Evolutionary conservation across 768 basidiomycete genomes (phyloP), one percentile per base, ranked within the genome.

Genomic region (Infundibulicybe gibba): DNA sequence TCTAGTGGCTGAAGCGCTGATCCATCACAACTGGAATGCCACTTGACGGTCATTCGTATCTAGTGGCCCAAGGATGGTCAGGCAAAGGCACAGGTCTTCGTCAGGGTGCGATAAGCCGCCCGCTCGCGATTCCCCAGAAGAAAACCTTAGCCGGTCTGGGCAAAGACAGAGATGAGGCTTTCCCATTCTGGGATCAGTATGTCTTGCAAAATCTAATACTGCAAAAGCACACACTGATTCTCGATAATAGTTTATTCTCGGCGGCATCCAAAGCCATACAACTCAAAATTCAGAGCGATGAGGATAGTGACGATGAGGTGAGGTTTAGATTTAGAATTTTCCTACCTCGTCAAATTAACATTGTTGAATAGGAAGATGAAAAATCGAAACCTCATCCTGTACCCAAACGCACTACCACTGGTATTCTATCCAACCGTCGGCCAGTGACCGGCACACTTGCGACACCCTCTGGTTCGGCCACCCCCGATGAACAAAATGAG

Each of bases 101-200:
- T 21, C 70, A 85, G 11, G 94, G 89, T 5, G 86, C 90, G 43
- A 82, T 94, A 33, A 73, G 72, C 15, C 76, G 80, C 6, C 94
- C 94, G 1, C 67, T 97, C 30, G 76, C 85, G 5, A 79, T 93
- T 34, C 76, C 85, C 1, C 87, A 88, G 61, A 97, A 97, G 72
- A 86, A 85, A 67, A 90, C 77, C 4, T 71, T 94, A n/a, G 70
- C 80, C 9, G 94, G 94, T 2, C 65, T 97, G 48, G 94, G 94
- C 47, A 94, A 92, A 62, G 91, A 97, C 63, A 79, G 93, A 54
- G 94, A 95, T 58, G 93, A 94, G 56, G 91, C 92, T 0, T 93
- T 94, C 61, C 93, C 94, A 43, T 97, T 97, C 77, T 97, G 94
- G 94, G 94, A 97, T 63, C 92, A 97, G 93, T 95, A 56, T 65